These are phyloP conservation scores for Persicaria tinctoria DNA, from an alignment of 148 eudicot genomes.

Conservation along the genomic window DNA sequence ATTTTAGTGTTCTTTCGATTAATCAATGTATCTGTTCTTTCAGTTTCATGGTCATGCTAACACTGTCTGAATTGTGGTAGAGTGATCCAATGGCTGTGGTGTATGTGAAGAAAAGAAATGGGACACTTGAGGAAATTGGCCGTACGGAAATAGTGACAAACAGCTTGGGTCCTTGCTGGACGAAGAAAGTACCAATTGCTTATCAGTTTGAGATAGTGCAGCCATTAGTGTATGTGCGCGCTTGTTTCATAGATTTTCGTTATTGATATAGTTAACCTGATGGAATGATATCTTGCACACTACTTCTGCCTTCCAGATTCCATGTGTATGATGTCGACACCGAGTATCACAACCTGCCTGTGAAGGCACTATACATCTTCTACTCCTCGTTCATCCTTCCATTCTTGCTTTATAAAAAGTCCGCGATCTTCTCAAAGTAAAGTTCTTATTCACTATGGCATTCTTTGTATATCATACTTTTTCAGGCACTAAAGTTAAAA, in stretches of 20 bases:
- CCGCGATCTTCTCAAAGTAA: background rate
- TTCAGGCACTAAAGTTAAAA: constrained; percentile 57
- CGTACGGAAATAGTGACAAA: constrained; percentile 91
- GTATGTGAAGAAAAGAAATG: constrained; percentile 59
- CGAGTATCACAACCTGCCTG: constrained; percentile 59
- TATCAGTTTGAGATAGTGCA: constrained; percentile 94
- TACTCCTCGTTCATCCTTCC: background rate
- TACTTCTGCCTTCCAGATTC: constrained; percentile 44
- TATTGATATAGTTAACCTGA: background rate
- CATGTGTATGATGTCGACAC: constrained; percentile 81
- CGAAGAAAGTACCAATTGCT: constrained; percentile 48
- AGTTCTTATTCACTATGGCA: background rate
- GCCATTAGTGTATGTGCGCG: constrained; percentile 45
- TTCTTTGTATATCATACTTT: constrained; percentile 3
- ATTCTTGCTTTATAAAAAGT: background rate
- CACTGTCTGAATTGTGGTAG: constrained; percentile 25
- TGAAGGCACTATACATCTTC: constrained; percentile 41
- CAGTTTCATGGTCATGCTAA: background rate
- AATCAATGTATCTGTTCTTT: background rate
- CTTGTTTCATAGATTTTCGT: background rate
- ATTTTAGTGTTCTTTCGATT: background rate
- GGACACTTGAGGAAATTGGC: constrained; percentile 71
- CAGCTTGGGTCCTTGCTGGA: constrained; percentile 75
- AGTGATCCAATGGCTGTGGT: constrained; percentile 97
- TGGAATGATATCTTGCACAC: background rate